Percentiles rank a stretch among this genome's conserved stretches.
phyloP scores from a whole-genome alignment of 495 filamentous ascomycete species.

The Apiosordaria backusii region DNA sequence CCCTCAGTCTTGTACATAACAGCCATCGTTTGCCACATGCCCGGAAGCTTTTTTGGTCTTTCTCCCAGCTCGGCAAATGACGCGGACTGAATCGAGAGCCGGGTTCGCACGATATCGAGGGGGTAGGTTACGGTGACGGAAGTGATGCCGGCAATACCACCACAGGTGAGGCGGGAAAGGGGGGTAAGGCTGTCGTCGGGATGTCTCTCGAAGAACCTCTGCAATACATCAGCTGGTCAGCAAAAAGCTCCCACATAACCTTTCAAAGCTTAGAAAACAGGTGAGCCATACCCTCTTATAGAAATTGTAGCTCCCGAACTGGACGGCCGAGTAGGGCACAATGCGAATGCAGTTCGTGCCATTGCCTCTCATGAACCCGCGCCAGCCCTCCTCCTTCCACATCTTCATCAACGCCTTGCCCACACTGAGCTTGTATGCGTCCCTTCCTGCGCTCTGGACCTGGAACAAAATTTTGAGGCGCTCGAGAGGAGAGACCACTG shows the following conservation, averaged over 20 bases:
- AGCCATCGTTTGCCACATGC: slow-evolving; percentile 84
- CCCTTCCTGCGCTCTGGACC: slow-evolving; percentile 83
- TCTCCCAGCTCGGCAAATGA: slow-evolving; percentile 75
- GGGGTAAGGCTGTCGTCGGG: slow-evolving; percentile 66
- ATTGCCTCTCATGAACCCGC: slow-evolving; percentile 94
- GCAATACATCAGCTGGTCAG: neutral
- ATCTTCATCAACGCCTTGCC: slow-evolving; percentile 88
- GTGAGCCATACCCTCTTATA: slow-evolving; percentile 84
- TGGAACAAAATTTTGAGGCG: slow-evolving; percentile 96
- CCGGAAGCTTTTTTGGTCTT: slow-evolving; percentile 65
- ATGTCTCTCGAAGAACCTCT: slow-evolving; percentile 70
- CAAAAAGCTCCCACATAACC: slow-evolving; percentile 13
- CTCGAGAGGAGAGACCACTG: slow-evolving; percentile 93
- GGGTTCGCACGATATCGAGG: slow-evolving; percentile 92
- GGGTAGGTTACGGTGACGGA: slow-evolving; percentile 78
- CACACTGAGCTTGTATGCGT: slow-evolving; percentile 88
- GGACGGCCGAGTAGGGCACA: slow-evolving; percentile 94
- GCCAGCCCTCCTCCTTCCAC: slow-evolving; percentile 94
- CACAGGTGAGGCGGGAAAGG: slow-evolving; percentile 70
- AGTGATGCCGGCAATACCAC: slow-evolving; percentile 87
- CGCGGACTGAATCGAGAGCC: slow-evolving; percentile 92
- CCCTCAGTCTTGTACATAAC: slow-evolving; percentile 89
- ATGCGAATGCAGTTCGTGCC: slow-evolving; percentile 98
- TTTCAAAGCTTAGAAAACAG: neutral
- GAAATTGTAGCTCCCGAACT: slow-evolving; percentile 96